Percentiles rank a stretch among this genome's conserved stretches.
Evolutionary conservation across 23 red algal species (phyloP).

Genomic region (Gracilaria domingensis): DNA sequence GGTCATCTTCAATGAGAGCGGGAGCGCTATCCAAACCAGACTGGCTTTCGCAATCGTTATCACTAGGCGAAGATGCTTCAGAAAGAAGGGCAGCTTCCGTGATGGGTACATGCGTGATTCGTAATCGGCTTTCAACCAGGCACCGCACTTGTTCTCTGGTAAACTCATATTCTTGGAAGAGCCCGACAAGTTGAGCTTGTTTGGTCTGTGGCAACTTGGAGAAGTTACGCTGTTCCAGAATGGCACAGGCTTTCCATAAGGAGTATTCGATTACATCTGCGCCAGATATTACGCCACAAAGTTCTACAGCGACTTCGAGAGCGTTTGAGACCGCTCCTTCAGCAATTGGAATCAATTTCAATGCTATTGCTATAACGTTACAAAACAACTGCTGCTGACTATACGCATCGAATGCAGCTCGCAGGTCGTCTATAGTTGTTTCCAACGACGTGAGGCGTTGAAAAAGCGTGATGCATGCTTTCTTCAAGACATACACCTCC

Average conservation of each 20-base stretch:
- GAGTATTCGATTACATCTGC: background rate
- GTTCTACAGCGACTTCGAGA: background rate
- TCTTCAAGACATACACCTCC: conserved; percentile 6
- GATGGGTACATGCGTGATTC: background rate
- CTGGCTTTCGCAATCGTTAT: background rate
- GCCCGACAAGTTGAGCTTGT: background rate
- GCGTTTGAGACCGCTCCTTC: background rate
- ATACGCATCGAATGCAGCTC: background rate
- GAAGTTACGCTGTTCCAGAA: background rate
- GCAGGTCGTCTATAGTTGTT: background rate
- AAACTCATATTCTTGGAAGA: background rate
- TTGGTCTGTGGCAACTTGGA: background rate
- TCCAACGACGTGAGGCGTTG: background rate
- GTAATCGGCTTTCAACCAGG: background rate
- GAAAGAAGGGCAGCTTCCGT: background rate
- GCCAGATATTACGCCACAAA: background rate
- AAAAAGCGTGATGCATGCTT: background rate
- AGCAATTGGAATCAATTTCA: conserved; percentile 13
- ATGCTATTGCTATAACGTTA: background rate
- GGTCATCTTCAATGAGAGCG: background rate
- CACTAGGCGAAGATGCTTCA: background rate
- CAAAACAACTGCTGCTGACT: background rate
- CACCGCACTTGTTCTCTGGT: background rate
- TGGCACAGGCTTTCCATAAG: background rate
- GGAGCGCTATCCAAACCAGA: background rate